Evolutionary conservation across 345 rosid species (phyloP), one percentile per base, ranked within the genome.

Genomic region (Gynandropsis gynandra): DNA sequence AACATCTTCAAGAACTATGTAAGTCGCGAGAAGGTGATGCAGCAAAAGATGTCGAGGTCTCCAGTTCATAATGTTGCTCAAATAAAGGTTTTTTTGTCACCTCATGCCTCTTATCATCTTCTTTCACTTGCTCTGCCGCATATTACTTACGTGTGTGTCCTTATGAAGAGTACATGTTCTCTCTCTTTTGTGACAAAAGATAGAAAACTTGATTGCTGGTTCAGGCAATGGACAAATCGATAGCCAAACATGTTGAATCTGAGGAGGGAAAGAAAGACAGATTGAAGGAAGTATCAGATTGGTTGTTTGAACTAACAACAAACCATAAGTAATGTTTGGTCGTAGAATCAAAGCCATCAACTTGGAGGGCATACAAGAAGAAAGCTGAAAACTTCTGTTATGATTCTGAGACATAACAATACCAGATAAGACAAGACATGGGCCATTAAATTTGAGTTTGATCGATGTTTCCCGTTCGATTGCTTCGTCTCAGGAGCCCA

Each of bases 1-100:
- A 75, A 73, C 64, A 82, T 77, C 56, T 80, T 82, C 59, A 77
- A 82, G 71, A 67, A 61, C 44, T 65, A 82, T 51, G 90, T 80
- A 73, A 72, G 68, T 59, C 78, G 83, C 27, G 80, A 80, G 67
- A 82, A 76, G 59, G 72, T 71, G 64, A 73, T 80, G 78, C 74
- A 66, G 50, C 78, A 80, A 47, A 80, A 75, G 76, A 80, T 66
- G 67, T 58, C 67, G 41, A 67, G 76, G 66, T 64, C 72, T 50
- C 36, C 36, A 32, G 54, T 17, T 20, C 64, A 27, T 17, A 13
- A 21, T 52, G 45, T 50, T 0, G 56, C 20, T 9, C 34, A 52
- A 10, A 52, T 12, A 36, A 68, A 68, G 68, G 72, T 66, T 10
- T 34, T 45, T 34, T 52, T 32, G 29, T 24, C 29, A n/a, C n/a